Base-by-base conservation (phyloP, 495 filamentous ascomycete species). In the Trichoderma reesei region DNA sequence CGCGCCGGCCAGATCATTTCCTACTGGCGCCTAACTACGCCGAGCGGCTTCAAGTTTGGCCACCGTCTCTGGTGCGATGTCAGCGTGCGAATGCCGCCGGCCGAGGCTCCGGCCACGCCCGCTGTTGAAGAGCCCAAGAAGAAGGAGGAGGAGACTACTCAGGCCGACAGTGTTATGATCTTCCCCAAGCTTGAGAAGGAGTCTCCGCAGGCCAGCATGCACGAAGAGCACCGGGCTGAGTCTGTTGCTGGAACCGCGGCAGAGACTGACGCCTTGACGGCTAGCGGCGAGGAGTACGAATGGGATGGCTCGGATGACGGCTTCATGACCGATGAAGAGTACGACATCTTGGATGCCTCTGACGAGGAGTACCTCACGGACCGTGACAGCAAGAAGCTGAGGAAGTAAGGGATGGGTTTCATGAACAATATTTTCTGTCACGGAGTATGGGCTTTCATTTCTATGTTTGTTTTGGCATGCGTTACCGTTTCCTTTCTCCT, bases 151-250 rank as follows among this genome's bases (percentile, higher is more conserved):
- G 63, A 67, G 31, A 65, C 31, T 1, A 65, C 65, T 51, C 66
- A 73, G 63, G 61, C 59, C 13, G 31, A 63, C 42, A 88, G 87
- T 73, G 83, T 87, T 64, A 96, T 98, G 90, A 91, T 98, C 70
- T 98, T 98, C 85, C 95, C 95, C 65, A 93, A 88, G 75, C 84
- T 98, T 20, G 91, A 94, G 66, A 96, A 96, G 75, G 94, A 98
- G 74, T 95, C 91, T 18, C 93, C 94, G 4, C 82, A 83, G 41
- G 79, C 86, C 13, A 96, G 91, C 75, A 84, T 89, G 44, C 86
- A 95, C 68, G 83, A 88, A 72, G 80, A 80, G 54, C 69, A 67
- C 39, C 65, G 68, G 13, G 64, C 68, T n/a, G 65, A 72, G 60
- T 63, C 71, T 7, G 66, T 69, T 59, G 54, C 69, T 18, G 38